Evolutionary conservation across 106 monocot species (phyloP).

Genomic region (Allium cepa): DNA sequence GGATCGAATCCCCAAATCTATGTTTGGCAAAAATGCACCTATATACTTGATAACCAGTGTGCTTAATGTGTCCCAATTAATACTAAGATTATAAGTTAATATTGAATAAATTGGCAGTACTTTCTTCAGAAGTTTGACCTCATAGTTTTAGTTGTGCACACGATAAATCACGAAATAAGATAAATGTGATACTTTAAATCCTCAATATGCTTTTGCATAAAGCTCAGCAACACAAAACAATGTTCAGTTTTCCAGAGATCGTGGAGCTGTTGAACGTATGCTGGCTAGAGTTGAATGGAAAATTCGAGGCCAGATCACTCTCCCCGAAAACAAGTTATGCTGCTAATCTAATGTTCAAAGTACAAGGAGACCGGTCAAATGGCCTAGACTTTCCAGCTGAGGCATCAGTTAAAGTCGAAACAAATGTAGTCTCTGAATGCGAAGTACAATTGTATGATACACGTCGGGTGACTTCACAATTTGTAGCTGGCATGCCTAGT

Average conservation of each 20-base stretch:
- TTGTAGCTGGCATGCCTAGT: neutral
- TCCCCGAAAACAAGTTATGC: slow-evolving; percentile 41
- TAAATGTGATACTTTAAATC: no score
- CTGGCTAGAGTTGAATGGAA: slow-evolving; percentile 66
- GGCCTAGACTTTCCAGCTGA: slow-evolving; percentile 17
- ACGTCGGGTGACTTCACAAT: neutral
- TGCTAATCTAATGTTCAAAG: slow-evolving; percentile 51
- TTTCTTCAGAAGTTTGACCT: no score
- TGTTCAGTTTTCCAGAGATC: slow-evolving; percentile 60
- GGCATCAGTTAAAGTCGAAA: slow-evolving; percentile 18
- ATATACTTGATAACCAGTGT: no score
- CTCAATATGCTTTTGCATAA: no score
- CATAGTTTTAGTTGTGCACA: no score
- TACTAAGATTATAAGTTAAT: no score
- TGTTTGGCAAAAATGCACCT: no score
- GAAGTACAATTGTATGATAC: neutral
- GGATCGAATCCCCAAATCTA: no score
- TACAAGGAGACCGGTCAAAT: slow-evolving; percentile 3
- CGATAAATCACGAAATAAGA: no score
- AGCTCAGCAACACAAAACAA: neutral
- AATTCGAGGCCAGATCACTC: slow-evolving; percentile 25
- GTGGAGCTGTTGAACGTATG: slow-evolving; percentile 51
- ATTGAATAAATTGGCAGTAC: no score
- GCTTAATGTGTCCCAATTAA: no score
- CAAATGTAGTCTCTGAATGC: neutral